Conservation (phyloP, 371 early-diverging fungal species). For the Dinochytrium kinnereticum region DNA sequence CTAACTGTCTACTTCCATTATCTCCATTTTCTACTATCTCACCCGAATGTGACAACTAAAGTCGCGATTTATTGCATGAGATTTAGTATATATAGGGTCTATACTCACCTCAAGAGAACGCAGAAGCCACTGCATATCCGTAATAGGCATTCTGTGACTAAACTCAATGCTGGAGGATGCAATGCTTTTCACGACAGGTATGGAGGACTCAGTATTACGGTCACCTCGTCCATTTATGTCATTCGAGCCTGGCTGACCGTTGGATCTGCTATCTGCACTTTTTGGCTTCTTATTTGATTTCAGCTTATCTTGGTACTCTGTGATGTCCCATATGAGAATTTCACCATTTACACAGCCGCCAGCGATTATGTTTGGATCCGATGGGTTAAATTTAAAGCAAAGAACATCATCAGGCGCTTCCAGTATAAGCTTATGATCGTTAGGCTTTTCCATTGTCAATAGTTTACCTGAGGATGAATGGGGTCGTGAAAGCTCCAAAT, state of each 20-base stretch:
- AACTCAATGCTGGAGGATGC: constrained; percentile 60
- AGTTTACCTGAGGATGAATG: constrained; percentile 68
- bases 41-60: constrained; percentile 38
- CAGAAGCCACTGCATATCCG: constrained; percentile 58
- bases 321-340: constrained; percentile 62
- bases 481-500: constrained; percentile 67
- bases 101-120: constrained; percentile 51
- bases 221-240: constrained; percentile 27
- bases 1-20: constrained; percentile 53
- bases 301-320: constrained; percentile 59
- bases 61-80: no score
- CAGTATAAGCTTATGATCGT: constrained; percentile 58
- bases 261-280: constrained; percentile 10
- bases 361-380: constrained; percentile 56
- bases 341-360: constrained; percentile 65
- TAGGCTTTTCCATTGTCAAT: background rate
- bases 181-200: constrained; percentile 46
- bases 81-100: no score
- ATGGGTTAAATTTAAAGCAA: constrained; percentile 58
- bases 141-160: constrained; percentile 52
- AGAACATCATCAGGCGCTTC: constrained; percentile 66
- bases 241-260: constrained; percentile 5
- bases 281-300: constrained; percentile 46
- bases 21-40: constrained; percentile 51
- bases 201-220: constrained; percentile 27